A percentile compares a stretch with the other conserved stretches of the same genome.
Conservation (phyloP, 1,284 basidiomycete genomes). For the Phylloporus gajari region DNA sequence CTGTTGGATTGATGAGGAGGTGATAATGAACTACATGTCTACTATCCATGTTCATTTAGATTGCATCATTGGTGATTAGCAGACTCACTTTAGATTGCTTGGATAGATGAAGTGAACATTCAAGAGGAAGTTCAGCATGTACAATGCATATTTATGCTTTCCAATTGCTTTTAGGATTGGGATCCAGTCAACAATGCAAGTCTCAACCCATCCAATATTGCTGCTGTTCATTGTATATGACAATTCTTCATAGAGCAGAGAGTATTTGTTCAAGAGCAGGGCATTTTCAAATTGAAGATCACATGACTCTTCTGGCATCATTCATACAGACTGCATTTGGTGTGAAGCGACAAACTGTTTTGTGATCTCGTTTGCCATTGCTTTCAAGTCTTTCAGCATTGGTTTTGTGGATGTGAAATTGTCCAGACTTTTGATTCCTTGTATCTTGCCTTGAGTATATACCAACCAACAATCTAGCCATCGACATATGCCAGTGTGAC, state of each 20-base stretch:
- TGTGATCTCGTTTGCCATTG: no score
- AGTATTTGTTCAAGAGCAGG: conserved; percentile 20
- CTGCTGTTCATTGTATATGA: conserved; percentile 17
- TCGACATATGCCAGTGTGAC: no score
- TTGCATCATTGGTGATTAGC: no score
- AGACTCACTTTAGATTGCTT: conserved; percentile 8
- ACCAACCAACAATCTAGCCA: no score
- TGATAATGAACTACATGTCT: background rate
- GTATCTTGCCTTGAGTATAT: no score
- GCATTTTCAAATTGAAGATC: conserved; percentile 13
- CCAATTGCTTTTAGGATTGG: conserved; percentile 11
- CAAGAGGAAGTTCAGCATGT: conserved; percentile 15
- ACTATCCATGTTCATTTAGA: no score
- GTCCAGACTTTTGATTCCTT: no score
- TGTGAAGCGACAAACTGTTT: no score
- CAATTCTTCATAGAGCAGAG: conserved; percentile 20
- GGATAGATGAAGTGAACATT: conserved; percentile 23
- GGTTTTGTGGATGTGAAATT: no score
- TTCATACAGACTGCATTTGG: no score
- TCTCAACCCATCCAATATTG: conserved; percentile 9
- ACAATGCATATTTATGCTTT: conserved; percentile 24
- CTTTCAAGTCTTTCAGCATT: no score
- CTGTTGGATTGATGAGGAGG: background rate
- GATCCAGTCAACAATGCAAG: conserved; percentile 13
- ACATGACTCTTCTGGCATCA: no score